phyloP scores from a whole-genome alignment of 78 protist genomes.

The Thecamonas trahens region DNA sequence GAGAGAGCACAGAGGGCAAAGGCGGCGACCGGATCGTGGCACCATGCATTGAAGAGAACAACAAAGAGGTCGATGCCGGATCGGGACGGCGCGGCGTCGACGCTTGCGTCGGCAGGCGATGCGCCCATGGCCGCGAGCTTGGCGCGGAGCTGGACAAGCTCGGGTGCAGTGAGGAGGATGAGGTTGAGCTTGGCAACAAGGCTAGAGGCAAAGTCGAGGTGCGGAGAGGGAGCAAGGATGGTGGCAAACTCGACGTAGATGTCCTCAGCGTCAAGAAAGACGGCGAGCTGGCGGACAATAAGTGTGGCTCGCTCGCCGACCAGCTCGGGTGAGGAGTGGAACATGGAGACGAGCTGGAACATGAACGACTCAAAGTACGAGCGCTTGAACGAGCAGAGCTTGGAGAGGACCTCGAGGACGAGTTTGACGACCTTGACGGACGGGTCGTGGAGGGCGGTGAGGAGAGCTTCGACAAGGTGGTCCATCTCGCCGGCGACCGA shows the following conservation, averaged over 20 bases:
- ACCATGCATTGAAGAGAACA: slow-evolving; percentile 58
- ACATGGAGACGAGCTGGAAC: slow-evolving; percentile 7
- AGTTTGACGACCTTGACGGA: slow-evolving; percentile 42
- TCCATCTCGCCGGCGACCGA: slow-evolving; percentile 24
- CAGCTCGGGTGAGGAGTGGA: neutral
- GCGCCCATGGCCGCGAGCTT: slow-evolving; percentile 2
- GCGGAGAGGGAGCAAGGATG: slow-evolving; percentile 23
- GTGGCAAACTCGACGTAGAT: slow-evolving; percentile 30
- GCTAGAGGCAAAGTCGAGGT: slow-evolving; percentile 57
- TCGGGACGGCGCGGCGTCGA: neutral
- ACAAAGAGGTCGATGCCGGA: slow-evolving; percentile 25
- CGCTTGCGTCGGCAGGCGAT: neutral
- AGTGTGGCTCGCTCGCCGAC: slow-evolving; percentile 36
- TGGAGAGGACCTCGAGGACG: slow-evolving; percentile 50
- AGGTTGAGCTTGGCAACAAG: slow-evolving; percentile 74
- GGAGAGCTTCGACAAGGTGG: slow-evolving; percentile 4
- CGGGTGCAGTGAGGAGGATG: slow-evolving; percentile 70
- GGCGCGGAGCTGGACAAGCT: slow-evolving; percentile 46
- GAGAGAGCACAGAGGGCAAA: slow-evolving; percentile 67
- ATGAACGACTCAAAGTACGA: slow-evolving; percentile 29
- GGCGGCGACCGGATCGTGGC: slow-evolving; percentile 55
- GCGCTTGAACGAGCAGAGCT: slow-evolving; percentile 17
- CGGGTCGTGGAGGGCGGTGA: slow-evolving; percentile 10
- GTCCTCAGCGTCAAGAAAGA: slow-evolving; percentile 35
- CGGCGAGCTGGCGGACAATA: slow-evolving; percentile 46